Percentiles rank a stretch among this genome's conserved stretches.
These are phyloP conservation scores for Fraxinus paxiana DNA, from an alignment of 305 asterid species.

Conservation along the genomic window DNA sequence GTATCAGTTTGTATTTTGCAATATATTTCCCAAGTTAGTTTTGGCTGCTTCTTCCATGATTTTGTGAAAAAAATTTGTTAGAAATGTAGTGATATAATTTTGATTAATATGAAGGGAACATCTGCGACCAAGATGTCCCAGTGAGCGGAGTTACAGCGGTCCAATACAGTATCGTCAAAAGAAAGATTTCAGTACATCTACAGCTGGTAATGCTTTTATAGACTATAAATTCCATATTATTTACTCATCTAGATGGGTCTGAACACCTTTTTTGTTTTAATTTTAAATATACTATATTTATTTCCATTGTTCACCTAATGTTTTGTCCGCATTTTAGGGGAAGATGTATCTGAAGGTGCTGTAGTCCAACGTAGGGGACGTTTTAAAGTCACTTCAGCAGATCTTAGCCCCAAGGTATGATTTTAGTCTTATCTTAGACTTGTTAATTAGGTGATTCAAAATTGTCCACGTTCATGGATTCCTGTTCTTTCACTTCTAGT, in stretches of 20 bases:
- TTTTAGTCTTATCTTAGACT: neutral
- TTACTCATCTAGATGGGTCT: neutral
- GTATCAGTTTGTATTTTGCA: neutral
- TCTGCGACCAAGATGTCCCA: slow-evolving; percentile 47
- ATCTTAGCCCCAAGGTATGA: slow-evolving; percentile 62
- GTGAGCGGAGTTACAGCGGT: slow-evolving; percentile 74
- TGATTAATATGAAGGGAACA: slow-evolving; percentile 51
- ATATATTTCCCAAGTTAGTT: neutral
- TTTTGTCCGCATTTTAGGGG: slow-evolving; percentile 43
- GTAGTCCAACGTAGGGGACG: slow-evolving; percentile 83
- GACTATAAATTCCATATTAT: neutral
- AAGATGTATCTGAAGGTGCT: slow-evolving; percentile 75
- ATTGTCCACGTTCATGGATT: neutral
- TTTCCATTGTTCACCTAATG: neutral
- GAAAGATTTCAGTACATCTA: slow-evolving; percentile 51
- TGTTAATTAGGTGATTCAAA: neutral
- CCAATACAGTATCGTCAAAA: slow-evolving; percentile 79
- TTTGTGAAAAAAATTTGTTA: neutral
- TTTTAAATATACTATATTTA: neutral
- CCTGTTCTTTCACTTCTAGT: neutral
- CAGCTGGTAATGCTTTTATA: slow-evolving; percentile 41
- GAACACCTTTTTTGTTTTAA: neutral
- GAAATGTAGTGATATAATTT: slow-evolving; percentile 3
- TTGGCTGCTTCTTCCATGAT: neutral
- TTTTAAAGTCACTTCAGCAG: slow-evolving; percentile 85